phyloP scores from a whole-genome alignment of 257 asterid genomes.

The Solanum clarkiae region DNA sequence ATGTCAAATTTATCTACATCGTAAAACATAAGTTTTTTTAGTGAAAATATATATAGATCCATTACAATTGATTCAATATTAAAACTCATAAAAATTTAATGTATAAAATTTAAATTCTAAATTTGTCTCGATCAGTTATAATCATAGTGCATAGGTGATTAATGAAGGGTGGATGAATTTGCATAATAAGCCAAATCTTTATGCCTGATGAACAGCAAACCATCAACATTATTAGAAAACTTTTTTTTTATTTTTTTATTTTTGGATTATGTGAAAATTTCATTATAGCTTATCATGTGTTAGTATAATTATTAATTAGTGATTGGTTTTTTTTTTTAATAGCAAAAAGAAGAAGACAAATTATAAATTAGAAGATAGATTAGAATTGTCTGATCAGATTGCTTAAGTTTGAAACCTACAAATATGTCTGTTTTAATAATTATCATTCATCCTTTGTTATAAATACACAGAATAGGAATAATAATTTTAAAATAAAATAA shows the following conservation, averaged over 20 bases:
- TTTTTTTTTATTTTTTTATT: too few species aligned
- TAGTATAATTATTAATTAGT: not conserved
- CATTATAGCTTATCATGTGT: not conserved
- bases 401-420: not conserved
- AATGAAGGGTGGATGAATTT: not conserved
- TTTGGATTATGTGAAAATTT: not conserved
- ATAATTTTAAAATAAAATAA: not conserved
- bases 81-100: not conserved
- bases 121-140: not conserved
- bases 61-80: not conserved
- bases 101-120: not conserved
- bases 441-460: not conserved
- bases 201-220: not conserved
- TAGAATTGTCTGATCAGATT: not conserved
- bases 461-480: not conserved
- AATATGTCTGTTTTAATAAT: not conserved
- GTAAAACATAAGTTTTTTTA: not conserved
- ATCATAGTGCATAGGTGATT: not conserved
- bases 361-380: not conserved
- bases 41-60: too few species aligned
- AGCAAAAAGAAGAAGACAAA: not conserved
- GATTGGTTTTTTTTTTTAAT: too few species aligned
- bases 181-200: not conserved
- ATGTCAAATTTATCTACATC: not conserved
- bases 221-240: not conserved